phyloP scores from a whole-genome alignment of 2,329 filamentous ascomycete genomes.

The Capronia americana region DNA sequence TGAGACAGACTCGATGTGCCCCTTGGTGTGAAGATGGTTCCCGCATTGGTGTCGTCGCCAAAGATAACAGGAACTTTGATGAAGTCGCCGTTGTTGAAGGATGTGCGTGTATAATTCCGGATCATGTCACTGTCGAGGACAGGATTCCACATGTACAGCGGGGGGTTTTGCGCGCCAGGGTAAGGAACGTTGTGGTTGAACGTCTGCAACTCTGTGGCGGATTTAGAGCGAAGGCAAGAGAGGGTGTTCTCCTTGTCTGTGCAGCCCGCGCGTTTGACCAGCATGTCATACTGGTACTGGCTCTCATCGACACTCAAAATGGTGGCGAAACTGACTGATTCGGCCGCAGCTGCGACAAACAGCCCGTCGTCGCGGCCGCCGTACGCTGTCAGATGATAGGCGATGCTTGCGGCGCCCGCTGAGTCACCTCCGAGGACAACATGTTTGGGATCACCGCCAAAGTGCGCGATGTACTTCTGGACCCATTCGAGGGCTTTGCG shows the following conservation, averaged over 20 bases:
- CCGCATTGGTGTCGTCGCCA: slow-evolving; percentile 69
- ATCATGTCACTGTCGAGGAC: slow-evolving; percentile 60
- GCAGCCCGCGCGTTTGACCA: slow-evolving; percentile 59
- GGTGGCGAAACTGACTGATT: slow-evolving; percentile 60
- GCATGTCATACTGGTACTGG: slow-evolving; percentile 60
- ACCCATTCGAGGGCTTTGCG: slow-evolving; percentile 73
- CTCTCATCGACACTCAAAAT: slow-evolving; percentile 56
- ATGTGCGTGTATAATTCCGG: slow-evolving; percentile 56
- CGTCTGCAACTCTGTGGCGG: slow-evolving; percentile 52
- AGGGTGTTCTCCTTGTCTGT: slow-evolving; percentile 26
- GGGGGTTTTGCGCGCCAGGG: slow-evolving; percentile 51
- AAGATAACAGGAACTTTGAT: slow-evolving; percentile 62
- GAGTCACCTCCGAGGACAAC: slow-evolving; percentile 73
- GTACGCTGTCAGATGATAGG: slow-evolving; percentile 65
- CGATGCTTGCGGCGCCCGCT: slow-evolving; percentile 70
- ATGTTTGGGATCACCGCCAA: slow-evolving; percentile 72
- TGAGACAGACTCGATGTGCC: slow-evolving; percentile 55
- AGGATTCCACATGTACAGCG: slow-evolving; percentile 60
- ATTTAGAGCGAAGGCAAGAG: slow-evolving; percentile 56
- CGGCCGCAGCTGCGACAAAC: slow-evolving; percentile 61
- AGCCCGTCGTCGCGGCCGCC: slow-evolving; percentile 56
- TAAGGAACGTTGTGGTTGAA: slow-evolving; percentile 55
- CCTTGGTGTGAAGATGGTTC: slow-evolving; percentile 65
- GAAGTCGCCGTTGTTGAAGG: slow-evolving; percentile 58
- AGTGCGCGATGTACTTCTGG: slow-evolving; percentile 67